A percentile compares a stretch with the other conserved stretches of the same genome.
Evolutionary conservation across 2,329 filamentous ascomycete genomes (phyloP).

Genomic region (Gnomoniopsis smithogilvyi): DNA sequence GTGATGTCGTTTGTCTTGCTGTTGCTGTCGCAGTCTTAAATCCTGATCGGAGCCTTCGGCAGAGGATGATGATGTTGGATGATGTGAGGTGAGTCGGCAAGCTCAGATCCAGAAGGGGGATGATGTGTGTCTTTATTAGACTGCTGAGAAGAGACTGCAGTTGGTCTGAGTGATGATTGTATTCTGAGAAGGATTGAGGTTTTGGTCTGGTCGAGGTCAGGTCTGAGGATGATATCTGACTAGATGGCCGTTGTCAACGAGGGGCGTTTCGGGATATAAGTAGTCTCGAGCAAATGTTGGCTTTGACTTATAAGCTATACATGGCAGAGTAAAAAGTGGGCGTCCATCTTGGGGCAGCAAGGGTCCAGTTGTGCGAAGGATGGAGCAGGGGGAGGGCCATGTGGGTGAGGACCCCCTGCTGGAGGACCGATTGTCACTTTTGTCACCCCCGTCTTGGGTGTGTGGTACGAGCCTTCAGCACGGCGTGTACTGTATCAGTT

Average conservation of each 20-base stretch:
- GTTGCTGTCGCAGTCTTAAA: not conserved
- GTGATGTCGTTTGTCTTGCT: not conserved
- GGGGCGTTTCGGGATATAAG: slow-evolving; percentile 12
- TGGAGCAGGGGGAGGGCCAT: not conserved
- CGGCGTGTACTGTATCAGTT: not conserved
- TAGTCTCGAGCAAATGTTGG: not conserved
- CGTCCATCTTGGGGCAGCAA: not conserved
- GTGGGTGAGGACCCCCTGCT: not conserved
- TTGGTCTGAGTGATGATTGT: not conserved
- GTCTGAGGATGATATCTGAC: slow-evolving; percentile 3
- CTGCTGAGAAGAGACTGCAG: not conserved
- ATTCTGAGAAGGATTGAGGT: not conserved
- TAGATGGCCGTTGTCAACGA: not conserved
- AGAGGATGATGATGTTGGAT: not conserved
- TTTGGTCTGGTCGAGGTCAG: not conserved
- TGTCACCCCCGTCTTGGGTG: too few species aligned
- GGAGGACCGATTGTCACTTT: not conserved
- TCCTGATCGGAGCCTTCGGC: not conserved
- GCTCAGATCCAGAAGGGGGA: slow-evolving; percentile 1
- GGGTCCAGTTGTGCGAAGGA: not conserved
- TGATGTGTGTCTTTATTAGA: not conserved
- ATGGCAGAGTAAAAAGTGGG: not conserved
- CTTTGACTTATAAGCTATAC: not conserved
- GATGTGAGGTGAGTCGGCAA: slow-evolving; percentile 5
- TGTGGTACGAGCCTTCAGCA: too few species aligned